Evolutionary conservation across 495 filamentous ascomycete genomes (phyloP).

Genomic region (Podospora comata): DNA sequence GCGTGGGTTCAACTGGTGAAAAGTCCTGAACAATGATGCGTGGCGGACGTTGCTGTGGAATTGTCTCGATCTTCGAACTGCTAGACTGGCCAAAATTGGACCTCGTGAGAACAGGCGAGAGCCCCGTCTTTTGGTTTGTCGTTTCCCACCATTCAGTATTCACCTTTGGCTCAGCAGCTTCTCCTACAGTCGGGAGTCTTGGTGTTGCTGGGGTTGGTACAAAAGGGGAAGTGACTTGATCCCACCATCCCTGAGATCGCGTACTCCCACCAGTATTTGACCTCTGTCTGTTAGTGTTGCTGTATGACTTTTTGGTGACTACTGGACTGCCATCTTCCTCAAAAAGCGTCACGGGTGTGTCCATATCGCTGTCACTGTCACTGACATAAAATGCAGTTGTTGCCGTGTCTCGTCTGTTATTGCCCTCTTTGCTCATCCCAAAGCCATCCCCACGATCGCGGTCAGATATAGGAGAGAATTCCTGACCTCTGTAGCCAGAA

Average conservation of each 20-base stretch:
- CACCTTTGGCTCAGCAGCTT: background rate
- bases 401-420: slow-evolving; percentile 17
- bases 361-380: slow-evolving; percentile 36
- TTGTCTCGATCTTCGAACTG: slow-evolving; percentile 7
- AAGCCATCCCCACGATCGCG: slow-evolving; percentile 1
- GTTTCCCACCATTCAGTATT: slow-evolving; percentile 39
- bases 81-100: slow-evolving; percentile 17
- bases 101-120: slow-evolving; percentile 18
- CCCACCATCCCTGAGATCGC: slow-evolving; percentile 84
- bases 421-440: slow-evolving; percentile 1
- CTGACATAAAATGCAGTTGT: slow-evolving; percentile 27
- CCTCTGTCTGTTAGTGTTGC: slow-evolving; percentile 27
- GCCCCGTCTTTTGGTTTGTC: slow-evolving; percentile 29
- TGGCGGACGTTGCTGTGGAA: slow-evolving; percentile 7
- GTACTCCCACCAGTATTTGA: slow-evolving; percentile 46
- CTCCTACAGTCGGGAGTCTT: slow-evolving; percentile 12
- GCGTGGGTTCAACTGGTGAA: slow-evolving; percentile 19
- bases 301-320: slow-evolving; percentile 33
- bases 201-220: slow-evolving; percentile 27
- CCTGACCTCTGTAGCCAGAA: slow-evolving; percentile 22
- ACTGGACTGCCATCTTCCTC: slow-evolving; percentile 47
- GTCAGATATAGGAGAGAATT: background rate
- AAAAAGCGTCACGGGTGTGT: slow-evolving; percentile 44
- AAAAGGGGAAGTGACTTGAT: slow-evolving; percentile 76
- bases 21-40: slow-evolving; percentile 20